These are phyloP conservation scores for Cunninghamia lanceolata DNA, from an alignment of 75 land plant genomes.

Conservation along the genomic window DNA sequence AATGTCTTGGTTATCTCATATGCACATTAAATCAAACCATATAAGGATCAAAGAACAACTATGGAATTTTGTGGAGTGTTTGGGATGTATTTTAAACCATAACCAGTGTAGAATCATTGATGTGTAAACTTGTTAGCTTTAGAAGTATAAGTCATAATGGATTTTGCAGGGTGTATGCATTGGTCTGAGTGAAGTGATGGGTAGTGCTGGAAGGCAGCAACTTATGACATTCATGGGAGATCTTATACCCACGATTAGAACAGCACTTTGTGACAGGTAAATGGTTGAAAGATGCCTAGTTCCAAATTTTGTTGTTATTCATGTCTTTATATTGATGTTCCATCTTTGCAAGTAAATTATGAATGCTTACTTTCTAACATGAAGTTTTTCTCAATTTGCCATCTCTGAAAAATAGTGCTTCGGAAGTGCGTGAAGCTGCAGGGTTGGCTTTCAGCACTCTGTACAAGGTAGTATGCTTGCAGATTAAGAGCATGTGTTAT, in stretches of 20 bases:
- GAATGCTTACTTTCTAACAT: not conserved
- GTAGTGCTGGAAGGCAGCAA: slow-evolving; percentile 93
- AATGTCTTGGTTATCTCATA: not conserved
- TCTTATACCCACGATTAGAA: slow-evolving; percentile 92
- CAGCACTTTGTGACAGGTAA: slow-evolving; percentile 98
- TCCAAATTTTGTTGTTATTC: not conserved
- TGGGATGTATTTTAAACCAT: not conserved
- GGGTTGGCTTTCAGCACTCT: slow-evolving; percentile 97
- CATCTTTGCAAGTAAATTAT: not conserved
- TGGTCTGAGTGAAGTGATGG: slow-evolving; percentile 99
- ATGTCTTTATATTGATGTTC: not conserved
- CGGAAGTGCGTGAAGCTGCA: slow-evolving; percentile 97
- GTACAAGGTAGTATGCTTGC: slow-evolving; percentile 69
- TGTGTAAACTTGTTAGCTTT: not conserved
- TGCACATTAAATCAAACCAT: not conserved
- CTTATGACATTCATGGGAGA: slow-evolving; percentile 82
- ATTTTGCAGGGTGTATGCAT: slow-evolving; percentile 89
- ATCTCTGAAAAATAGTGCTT: slow-evolving; percentile 32
- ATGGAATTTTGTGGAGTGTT: not conserved
- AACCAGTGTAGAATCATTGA: not conserved
- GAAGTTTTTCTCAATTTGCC: not conserved
- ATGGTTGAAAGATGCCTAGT: not conserved
- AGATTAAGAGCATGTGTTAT: not conserved
- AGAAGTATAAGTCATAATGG: not conserved
- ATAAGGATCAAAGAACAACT: not conserved